A percentile compares a stretch with the other conserved stretches of the same genome.
These are phyloP conservation scores for Suhomyces choctaworum DNA, from an alignment of 1,139 yeast genomes.

Conservation along the genomic window DNA sequence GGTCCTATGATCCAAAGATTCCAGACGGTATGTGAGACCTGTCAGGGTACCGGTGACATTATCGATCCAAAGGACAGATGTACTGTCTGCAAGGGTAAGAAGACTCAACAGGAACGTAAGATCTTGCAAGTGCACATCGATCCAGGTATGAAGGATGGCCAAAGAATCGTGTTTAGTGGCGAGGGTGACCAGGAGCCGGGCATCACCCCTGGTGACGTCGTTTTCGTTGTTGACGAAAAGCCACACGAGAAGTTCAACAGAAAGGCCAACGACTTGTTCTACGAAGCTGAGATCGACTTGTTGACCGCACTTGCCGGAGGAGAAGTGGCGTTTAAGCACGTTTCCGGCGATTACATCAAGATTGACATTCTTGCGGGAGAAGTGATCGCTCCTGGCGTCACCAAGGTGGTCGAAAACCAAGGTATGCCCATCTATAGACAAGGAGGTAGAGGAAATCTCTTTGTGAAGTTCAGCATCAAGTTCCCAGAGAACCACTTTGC, in stretches of 20 bases:
- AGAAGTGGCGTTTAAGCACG: slow-evolving; percentile 78
- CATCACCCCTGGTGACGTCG: slow-evolving; percentile 93
- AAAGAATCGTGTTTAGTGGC: slow-evolving; percentile 85
- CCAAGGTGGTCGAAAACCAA: slow-evolving; percentile 83
- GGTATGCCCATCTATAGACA: slow-evolving; percentile 92
- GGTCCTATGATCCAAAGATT: slow-evolving; percentile 99
- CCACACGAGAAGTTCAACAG: slow-evolving; percentile 80
- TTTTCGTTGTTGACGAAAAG: slow-evolving; percentile 87
- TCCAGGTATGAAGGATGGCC: slow-evolving; percentile 97
- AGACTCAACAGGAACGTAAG: slow-evolving; percentile 85
- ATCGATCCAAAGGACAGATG: slow-evolving; percentile 89
- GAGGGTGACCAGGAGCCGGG: slow-evolving; percentile 99
- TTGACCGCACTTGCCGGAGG: slow-evolving; percentile 98
- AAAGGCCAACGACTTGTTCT: slow-evolving; percentile 84
- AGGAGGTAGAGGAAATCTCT: slow-evolving; percentile 74
- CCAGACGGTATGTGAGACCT: slow-evolving; percentile 91
- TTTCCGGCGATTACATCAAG: slow-evolving; percentile 86
- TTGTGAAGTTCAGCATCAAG: slow-evolving; percentile 67
- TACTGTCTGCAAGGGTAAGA: slow-evolving; percentile 84
- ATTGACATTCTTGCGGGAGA: slow-evolving; percentile 87
- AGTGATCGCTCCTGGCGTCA: slow-evolving; percentile 79
- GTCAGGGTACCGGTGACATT: slow-evolving; percentile 92
- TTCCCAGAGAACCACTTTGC: slow-evolving; percentile 71
- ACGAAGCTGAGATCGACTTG: slow-evolving; percentile 85
- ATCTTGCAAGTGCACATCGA: slow-evolving; percentile 91